Percentiles rank a stretch among this genome's conserved stretches.
Conservation (phyloP, 768 basidiomycete genomes). For the Rhodotorula sphaerocarpa region DNA sequence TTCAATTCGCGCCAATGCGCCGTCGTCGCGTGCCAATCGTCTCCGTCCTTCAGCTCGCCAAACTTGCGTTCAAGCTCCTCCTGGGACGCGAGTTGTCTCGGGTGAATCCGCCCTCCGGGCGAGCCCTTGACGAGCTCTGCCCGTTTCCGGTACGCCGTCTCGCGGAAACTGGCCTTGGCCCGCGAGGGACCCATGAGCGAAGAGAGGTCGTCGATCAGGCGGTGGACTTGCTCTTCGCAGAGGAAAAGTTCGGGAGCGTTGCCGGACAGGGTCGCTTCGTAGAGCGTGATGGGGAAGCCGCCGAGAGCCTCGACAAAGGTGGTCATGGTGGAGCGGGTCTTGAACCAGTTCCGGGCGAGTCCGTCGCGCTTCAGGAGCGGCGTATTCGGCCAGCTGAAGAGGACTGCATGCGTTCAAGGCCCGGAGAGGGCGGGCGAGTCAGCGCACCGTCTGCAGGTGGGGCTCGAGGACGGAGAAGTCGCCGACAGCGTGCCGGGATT, state of each 20-base stretch:
- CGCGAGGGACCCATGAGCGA: constrained; percentile 18
- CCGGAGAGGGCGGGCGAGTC: too few species aligned
- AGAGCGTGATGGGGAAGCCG: constrained; percentile 13
- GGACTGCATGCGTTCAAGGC: not conserved
- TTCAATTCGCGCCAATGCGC: not conserved
- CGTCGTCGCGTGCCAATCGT: constrained; percentile 11
- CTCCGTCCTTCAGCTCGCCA: constrained; percentile 5
- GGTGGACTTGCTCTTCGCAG: not conserved
- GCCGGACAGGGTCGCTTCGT: not conserved
- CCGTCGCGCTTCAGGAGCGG: constrained; percentile 14
- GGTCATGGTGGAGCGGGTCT: not conserved
- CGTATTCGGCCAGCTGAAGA: constrained; percentile 23
- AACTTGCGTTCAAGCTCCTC: constrained; percentile 7
- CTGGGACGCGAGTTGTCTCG: not conserved
- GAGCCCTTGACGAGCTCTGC: not conserved
- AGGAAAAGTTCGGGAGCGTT: constrained; percentile 18
- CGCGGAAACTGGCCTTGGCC: constrained; percentile 8
- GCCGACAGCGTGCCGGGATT: not conserved
- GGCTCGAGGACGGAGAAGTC: not conserved
- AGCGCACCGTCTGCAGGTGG: not conserved
- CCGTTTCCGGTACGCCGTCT: not conserved
- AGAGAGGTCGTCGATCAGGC: constrained; percentile 5
- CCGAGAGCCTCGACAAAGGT: constrained; percentile 11
- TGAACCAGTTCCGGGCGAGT: constrained; percentile 7
- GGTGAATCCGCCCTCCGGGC: not conserved